Conservation (phyloP, 169 alveolate genomes). For the Cryptosporidium xiaoi region DNA sequence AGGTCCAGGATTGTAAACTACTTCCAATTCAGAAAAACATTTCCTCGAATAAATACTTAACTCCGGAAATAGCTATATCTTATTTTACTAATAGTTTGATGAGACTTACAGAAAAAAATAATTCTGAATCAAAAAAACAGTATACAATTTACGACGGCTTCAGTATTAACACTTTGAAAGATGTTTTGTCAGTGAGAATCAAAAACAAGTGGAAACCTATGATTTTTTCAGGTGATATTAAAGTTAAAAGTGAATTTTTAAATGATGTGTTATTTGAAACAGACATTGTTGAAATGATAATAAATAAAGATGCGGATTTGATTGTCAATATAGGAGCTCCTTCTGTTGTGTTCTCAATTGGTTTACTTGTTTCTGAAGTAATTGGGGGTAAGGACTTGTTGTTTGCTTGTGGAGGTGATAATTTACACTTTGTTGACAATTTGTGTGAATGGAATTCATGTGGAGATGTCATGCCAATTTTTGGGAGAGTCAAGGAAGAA, state of each 20-base stretch:
- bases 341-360: conserved; percentile 67
- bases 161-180: conserved; percentile 3
- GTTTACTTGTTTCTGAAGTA: conserved; percentile 31
- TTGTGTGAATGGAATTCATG: conserved; percentile 74
- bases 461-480: conserved; percentile 38
- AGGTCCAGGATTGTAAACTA: background rate
- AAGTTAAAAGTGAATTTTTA: conserved; percentile 1
- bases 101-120: background rate
- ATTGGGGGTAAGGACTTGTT: conserved; percentile 62
- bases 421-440: conserved; percentile 42
- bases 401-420: conserved; percentile 49
- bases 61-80: conserved; percentile 68
- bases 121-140: background rate
- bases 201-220: conserved; percentile 37
- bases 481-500: conserved; percentile 67
- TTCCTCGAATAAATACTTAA: conserved; percentile 9
- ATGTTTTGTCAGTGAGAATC: conserved; percentile 8
- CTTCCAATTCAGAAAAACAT: conserved; percentile 21
- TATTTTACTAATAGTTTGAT: conserved; percentile 26
- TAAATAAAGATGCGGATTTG: conserved; percentile 4
- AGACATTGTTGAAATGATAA: conserved; percentile 1
- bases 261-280: background rate
- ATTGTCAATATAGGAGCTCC: conserved; percentile 52
- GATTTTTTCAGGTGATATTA: conserved; percentile 59
- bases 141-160: conserved; percentile 16